A percentile compares a stretch with the other conserved stretches of the same genome.
Evolutionary conservation across 768 basidiomycete genomes (phyloP).

Genomic region (Nidularia sp.): DNA sequence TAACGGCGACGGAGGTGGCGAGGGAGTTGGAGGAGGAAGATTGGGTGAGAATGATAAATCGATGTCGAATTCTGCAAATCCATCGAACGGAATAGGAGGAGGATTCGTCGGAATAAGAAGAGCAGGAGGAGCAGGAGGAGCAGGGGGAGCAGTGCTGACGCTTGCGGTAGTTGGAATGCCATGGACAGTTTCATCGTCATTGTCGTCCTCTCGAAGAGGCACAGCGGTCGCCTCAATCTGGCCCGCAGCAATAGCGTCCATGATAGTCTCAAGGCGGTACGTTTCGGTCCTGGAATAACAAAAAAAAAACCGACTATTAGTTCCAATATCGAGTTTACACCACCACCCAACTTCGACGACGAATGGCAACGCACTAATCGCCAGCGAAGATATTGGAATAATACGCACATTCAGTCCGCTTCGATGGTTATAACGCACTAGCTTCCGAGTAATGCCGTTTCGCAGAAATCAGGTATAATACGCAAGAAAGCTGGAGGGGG

Average conservation of each 20-base stretch:
- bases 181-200: conserved; percentile 20
- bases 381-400: no score
- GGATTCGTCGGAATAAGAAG: conserved; percentile 13
- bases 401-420: no score
- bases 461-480: background rate
- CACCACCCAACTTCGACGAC: background rate
- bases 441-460: background rate
- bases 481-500: background rate
- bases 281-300: conserved; percentile 13
- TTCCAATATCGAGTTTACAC: background rate
- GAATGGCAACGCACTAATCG: background rate
- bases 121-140: conserved; percentile 1
- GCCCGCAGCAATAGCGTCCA: conserved; percentile 17
- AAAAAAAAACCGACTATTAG: background rate
- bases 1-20: conserved; percentile 25
- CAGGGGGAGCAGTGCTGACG: background rate
- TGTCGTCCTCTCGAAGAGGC: conserved; percentile 12
- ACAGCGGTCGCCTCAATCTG: conserved; percentile 13
- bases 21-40: conserved; percentile 19
- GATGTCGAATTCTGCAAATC: conserved; percentile 42
- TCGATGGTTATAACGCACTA: no score
- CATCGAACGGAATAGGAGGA: conserved; percentile 15
- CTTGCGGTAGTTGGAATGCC: background rate
- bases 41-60: conserved; percentile 40
- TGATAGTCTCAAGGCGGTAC: conserved; percentile 17